A percentile compares a stretch with the other conserved stretches of the same genome.
Evolutionary conservation across 148 eudicot genomes (phyloP).

Genomic region (Nepenthes mirabilis): DNA sequence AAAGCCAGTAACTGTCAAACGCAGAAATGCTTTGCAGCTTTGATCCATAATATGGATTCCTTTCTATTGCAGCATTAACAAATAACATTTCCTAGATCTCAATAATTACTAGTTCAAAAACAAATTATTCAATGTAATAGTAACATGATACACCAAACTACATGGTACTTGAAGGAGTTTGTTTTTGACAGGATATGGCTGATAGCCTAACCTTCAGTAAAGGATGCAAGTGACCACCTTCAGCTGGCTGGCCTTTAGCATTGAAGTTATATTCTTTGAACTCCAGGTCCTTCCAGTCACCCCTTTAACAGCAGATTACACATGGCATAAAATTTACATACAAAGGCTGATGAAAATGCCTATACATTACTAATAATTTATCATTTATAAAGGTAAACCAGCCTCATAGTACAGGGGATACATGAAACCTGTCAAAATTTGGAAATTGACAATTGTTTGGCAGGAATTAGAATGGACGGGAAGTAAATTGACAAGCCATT

Average conservation of each 20-base stretch:
- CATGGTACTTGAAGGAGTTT: background rate
- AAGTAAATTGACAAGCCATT: background rate
- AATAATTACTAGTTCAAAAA: background rate
- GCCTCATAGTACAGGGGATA: too few relatives aligned
- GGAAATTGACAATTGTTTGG: too few relatives aligned
- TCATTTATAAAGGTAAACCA: too few relatives aligned
- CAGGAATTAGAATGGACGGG: too few relatives aligned
- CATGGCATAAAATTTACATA: background rate
- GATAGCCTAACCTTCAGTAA: constrained; percentile 64
- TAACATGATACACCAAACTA: background rate
- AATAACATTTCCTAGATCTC: too few relatives aligned
- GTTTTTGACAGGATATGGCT: background rate
- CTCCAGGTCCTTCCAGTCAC: constrained; percentile 74
- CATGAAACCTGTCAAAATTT: too few relatives aligned
- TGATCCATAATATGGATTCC: too few relatives aligned
- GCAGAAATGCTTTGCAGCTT: too few relatives aligned
- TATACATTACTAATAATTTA: too few relatives aligned
- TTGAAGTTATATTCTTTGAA: constrained; percentile 88
- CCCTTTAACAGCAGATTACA: constrained; percentile 22
- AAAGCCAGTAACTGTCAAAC: too few relatives aligned
- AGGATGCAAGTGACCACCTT: constrained; percentile 88
- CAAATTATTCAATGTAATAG: background rate
- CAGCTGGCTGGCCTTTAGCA: constrained; percentile 80
- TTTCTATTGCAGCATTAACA: too few relatives aligned
- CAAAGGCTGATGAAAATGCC: too few relatives aligned